Evolutionary conservation across 495 filamentous ascomycete genomes (phyloP).

Genomic region (Xylaria grammica): DNA sequence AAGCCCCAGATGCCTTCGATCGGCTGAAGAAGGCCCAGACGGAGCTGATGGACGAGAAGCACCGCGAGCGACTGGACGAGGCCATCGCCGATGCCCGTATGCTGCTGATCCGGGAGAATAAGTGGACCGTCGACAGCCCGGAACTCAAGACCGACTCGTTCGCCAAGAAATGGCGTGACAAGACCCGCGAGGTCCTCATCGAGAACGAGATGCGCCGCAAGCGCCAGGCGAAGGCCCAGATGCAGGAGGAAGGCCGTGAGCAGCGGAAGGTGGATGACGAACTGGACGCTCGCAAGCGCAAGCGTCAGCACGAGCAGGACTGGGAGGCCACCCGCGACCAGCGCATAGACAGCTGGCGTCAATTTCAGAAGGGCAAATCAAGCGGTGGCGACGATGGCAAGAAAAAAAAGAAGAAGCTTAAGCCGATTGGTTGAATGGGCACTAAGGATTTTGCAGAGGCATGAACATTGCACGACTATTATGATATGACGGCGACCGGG

Average conservation of each 20-base stretch:
- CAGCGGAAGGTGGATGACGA: conserved; percentile 89
- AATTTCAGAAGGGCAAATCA: conserved; percentile 78
- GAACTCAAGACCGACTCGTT: conserved; percentile 86
- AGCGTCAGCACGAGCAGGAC: conserved; percentile 87
- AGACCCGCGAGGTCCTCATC: conserved; percentile 89
- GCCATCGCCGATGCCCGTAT: conserved; percentile 95
- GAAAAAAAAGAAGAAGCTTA: conserved; percentile 94
- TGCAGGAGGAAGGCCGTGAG: conserved; percentile 96
- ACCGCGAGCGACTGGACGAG: conserved; percentile 84
- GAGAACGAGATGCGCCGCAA: conserved; percentile 87
- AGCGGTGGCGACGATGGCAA: conserved; percentile 70
- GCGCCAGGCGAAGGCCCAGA: conserved; percentile 87
- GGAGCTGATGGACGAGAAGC: conserved; percentile 90
- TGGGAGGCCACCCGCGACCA: conserved; percentile 94
- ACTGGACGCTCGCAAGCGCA: conserved; percentile 82
- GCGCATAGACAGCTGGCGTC: conserved; percentile 92
- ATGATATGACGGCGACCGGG: conserved; percentile 4
- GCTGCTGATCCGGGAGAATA: conserved; percentile 90
- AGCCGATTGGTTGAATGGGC: conserved; percentile 52
- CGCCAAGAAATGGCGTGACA: conserved; percentile 82
- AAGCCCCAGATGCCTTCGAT: conserved; percentile 94
- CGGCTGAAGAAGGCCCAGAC: conserved; percentile 93
- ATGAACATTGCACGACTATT: neutral
- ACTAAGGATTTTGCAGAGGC: conserved; percentile 17
- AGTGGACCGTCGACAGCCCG: conserved; percentile 85